Evolutionary conservation across 169 alveolate species (phyloP), one percentile per base, ranked within the genome.

Genomic region (Plasmodium blacklocki): DNA sequence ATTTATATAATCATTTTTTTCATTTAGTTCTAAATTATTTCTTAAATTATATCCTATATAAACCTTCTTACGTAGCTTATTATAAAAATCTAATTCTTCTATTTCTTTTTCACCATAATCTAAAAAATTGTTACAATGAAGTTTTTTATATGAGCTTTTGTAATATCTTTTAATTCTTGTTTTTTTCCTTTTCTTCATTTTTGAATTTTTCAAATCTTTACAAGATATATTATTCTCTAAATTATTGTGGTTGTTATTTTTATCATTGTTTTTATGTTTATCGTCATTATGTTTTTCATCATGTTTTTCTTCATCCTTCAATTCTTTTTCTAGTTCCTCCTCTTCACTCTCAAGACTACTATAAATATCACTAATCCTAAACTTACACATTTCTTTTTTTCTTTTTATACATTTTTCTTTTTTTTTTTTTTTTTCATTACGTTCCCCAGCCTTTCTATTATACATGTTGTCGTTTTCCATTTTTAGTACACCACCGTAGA

Each of bases 11-110:
- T 70, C 74, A 70, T 83, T 83, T 19, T 83, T 60, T 19, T 83
- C 78, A 67, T 83, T 70, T 49, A 83, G 19, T 7, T 49, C 67
- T 49, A 56, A 49, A 62, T 67, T 68, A 47, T 67, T 54, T 58
- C 91, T 83, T 58, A 68, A 62, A 63, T 83, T 83, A 29, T 83
- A 83, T n/a, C 91, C 91, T 62, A 68, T n/a, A 62, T 83, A 83
- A 19, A 70, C 58, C 39, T 68, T 54, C 5, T 70, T 56, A 43
- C 62, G 32, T 18, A 68, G 11, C 43, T 63, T 67, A 68, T 56
- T 67, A 39, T 67, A 83, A 83, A 67, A 83, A 11, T 39, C 58
- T 45, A 68, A 58, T 68, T 83, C 85, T 66, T 78, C 89, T 2
- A 78, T 52, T 64, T 78, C 89, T 21, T 45, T 60, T 66, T 66